phyloP scores from a whole-genome alignment of 176 grass and related monocot species.

The Aegilops speltoides region DNA sequence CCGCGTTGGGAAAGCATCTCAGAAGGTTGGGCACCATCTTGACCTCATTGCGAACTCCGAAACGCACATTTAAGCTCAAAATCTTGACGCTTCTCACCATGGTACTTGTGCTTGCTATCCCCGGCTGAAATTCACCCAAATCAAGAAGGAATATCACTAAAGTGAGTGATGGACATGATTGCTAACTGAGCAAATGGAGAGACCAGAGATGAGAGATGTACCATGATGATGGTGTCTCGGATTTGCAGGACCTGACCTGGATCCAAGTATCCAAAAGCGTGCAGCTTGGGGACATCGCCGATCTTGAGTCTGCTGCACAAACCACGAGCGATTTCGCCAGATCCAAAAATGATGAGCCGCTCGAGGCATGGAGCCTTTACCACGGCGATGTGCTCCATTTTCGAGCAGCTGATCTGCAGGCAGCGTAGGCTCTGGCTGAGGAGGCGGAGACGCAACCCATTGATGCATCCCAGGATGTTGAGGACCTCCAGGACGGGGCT shows the following conservation, averaged over 20 bases:
- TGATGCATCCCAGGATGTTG: background rate
- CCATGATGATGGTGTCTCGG: constrained; percentile 10
- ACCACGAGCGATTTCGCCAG: background rate
- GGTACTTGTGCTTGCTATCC: background rate
- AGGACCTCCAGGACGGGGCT: constrained; percentile 22
- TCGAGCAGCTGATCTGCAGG: background rate
- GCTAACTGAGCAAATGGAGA: background rate
- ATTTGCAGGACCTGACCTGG: background rate
- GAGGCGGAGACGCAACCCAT: background rate
- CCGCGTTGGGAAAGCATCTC: constrained; percentile 16
- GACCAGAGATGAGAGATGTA: background rate
- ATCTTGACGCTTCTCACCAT: background rate
- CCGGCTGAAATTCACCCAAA: background rate
- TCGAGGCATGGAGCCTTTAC: background rate
- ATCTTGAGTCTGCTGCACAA: constrained; percentile 10
- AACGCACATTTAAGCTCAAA: background rate
- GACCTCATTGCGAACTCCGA: constrained; percentile 2
- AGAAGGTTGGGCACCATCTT: constrained; percentile 21
- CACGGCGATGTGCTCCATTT: background rate
- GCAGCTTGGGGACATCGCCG: constrained; percentile 25
- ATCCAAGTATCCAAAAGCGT: background rate
- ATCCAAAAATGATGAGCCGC: background rate
- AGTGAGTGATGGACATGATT: background rate
- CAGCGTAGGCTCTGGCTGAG: constrained; percentile 6
- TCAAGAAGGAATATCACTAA: too few relatives aligned